Conservation (phyloP, 2,329 filamentous ascomycete genomes). For the Colletotrichum gloeosporioides region DNA sequence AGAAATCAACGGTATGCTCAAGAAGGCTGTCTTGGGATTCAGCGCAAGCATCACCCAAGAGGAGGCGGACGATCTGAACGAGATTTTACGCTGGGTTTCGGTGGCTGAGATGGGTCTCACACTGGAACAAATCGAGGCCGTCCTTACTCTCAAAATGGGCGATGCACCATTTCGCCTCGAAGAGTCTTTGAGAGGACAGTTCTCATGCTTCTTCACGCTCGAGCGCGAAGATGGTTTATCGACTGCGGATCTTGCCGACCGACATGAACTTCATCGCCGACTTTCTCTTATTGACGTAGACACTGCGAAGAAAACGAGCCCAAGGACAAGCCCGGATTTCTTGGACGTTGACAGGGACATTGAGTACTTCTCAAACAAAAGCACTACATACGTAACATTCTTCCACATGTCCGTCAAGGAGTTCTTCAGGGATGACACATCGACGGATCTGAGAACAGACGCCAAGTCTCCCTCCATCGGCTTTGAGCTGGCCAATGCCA, state of each 20-base stretch:
- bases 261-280: slow-evolving; percentile 36
- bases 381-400: slow-evolving; percentile 42
- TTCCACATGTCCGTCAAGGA: slow-evolving; percentile 45
- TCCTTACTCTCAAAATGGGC: slow-evolving; percentile 46
- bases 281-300: neutral
- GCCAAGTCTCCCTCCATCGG: slow-evolving; percentile 30
- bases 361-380: slow-evolving; percentile 47
- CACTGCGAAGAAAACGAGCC: slow-evolving; percentile 15
- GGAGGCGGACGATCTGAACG: slow-evolving; percentile 48
- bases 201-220: slow-evolving; percentile 51
- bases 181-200: slow-evolving; percentile 48
- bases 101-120: slow-evolving; percentile 49
- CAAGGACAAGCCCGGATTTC: slow-evolving; percentile 32
- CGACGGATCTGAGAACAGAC: slow-evolving; percentile 22
- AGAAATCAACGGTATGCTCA: slow-evolving; percentile 47
- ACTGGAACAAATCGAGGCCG: slow-evolving; percentile 48
- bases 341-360: slow-evolving; percentile 36
- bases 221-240: slow-evolving; percentile 49
- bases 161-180: slow-evolving; percentile 46
- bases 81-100: slow-evolving; percentile 50
- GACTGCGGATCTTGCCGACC: slow-evolving; percentile 44
- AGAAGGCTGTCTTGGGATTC: slow-evolving; percentile 45
- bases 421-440: slow-evolving; percentile 40
- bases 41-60: slow-evolving; percentile 42
- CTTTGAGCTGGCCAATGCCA: slow-evolving; percentile 38